phyloP scores from a whole-genome alignment of 257 asterid species.

The Solanum piurae region DNA sequence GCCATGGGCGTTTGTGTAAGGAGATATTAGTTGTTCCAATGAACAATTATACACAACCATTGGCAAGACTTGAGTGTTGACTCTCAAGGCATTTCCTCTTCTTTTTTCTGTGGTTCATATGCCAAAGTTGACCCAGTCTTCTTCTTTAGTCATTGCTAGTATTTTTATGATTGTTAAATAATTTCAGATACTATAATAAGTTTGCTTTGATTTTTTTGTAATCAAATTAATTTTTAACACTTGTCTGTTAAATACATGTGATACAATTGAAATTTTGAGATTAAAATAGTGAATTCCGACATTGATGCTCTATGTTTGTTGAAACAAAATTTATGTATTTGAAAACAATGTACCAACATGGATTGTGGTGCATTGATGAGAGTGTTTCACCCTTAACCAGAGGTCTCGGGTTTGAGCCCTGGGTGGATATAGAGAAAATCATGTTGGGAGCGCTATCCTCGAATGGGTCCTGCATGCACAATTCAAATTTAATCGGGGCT shows the following conservation, averaged over 20 bases:
- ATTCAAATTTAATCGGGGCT: no score
- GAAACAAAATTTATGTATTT: neutral
- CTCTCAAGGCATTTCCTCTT: neutral
- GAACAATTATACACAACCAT: neutral
- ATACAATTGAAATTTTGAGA: neutral
- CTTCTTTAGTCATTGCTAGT: neutral
- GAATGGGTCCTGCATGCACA: no score
- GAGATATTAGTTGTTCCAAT: neutral
- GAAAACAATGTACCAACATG: no score
- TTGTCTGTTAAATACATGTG: neutral
- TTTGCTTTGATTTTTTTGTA: neutral
- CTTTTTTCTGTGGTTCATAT: neutral
- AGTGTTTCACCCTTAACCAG: no score
- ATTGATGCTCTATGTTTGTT: neutral
- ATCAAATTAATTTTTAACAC: neutral
- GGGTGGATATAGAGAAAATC: no score
- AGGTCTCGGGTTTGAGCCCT: no score
- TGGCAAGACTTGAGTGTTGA: neutral
- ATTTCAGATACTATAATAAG: neutral
- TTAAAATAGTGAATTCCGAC: neutral
- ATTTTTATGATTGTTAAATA: neutral
- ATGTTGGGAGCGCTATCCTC: no score
- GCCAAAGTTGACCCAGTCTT: neutral
- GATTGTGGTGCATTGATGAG: no score
- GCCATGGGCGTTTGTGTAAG: neutral